phyloP scores from a whole-genome alignment of 768 basidiomycete species.

The Macrolepiota dolichaula region DNA sequence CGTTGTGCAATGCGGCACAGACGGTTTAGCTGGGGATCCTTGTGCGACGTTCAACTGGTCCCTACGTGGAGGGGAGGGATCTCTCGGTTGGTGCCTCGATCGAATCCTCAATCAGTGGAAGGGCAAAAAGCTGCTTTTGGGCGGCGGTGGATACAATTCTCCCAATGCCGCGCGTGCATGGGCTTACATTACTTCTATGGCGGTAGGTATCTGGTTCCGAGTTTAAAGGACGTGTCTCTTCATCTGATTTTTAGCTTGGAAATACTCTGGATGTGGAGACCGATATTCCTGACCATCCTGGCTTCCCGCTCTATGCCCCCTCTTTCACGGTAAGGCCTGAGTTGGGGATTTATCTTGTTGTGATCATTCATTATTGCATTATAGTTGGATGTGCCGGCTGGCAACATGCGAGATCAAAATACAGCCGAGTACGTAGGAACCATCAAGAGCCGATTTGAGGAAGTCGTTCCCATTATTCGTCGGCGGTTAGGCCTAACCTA shows the following conservation, averaged over 20 bases:
- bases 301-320: slow-evolving; percentile 72
- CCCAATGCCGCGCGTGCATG: slow-evolving; percentile 86
- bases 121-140: slow-evolving; percentile 66
- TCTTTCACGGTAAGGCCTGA: slow-evolving; percentile 54
- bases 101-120: slow-evolving; percentile 51
- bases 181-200: slow-evolving; percentile 76
- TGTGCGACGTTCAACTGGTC: slow-evolving; percentile 73
- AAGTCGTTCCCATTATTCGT: slow-evolving; percentile 27
- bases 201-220: slow-evolving; percentile 40
- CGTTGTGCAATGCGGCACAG: slow-evolving; percentile 84
- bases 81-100: slow-evolving; percentile 66
- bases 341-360: background rate
- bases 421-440: slow-evolving; percentile 48
- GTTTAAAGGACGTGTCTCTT: background rate
- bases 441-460: slow-evolving; percentile 39
- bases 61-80: slow-evolving; percentile 52
- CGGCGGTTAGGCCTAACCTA: slow-evolving; percentile 14
- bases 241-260: slow-evolving; percentile 40
- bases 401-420: slow-evolving; percentile 76
- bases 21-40: slow-evolving; percentile 84
- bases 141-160: slow-evolving; percentile 83
- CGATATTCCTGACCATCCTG: slow-evolving; percentile 72
- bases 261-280: slow-evolving; percentile 53
- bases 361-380: background rate
- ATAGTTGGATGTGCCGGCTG: slow-evolving; percentile 65